phyloP scores from a whole-genome alignment of 768 basidiomycete species.

The Rhizopogon roseolus region DNA sequence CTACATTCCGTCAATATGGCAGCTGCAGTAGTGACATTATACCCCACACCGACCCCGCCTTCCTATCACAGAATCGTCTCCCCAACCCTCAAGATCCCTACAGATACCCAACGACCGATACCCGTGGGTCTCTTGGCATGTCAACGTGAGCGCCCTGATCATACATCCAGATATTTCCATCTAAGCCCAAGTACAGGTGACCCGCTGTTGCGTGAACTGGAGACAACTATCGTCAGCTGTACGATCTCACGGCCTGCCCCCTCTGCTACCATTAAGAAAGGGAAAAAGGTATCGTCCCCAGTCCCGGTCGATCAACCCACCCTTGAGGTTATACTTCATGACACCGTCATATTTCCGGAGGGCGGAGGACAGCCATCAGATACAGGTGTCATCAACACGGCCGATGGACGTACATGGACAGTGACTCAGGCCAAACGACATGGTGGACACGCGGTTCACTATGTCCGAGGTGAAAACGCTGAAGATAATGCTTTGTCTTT shows the following conservation, averaged over 20 bases:
- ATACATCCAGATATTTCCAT: constrained; percentile 2
- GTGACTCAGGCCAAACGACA: constrained; percentile 65
- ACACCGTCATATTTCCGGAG: constrained; percentile 79
- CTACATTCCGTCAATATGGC: constrained; percentile 11
- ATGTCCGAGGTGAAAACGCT: constrained; percentile 40
- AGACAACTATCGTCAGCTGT: constrained; percentile 52
- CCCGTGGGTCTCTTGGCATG: constrained; percentile 79
- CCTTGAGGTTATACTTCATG: constrained; percentile 66
- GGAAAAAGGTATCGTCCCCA: constrained; percentile 49
- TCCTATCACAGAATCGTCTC: constrained; percentile 68
- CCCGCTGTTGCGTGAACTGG: constrained; percentile 57
- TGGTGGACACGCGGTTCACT: constrained; percentile 75
- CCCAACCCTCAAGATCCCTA: constrained; percentile 49
- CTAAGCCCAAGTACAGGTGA: constrained; percentile 44
- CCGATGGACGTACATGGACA: constrained; percentile 44
- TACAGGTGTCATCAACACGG: constrained; percentile 49
- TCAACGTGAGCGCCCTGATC: constrained; percentile 48
- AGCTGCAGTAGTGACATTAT: constrained; percentile 38
- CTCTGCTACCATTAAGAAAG: constrained; percentile 40
- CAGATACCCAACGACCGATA: constrained; percentile 43
- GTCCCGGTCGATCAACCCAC: constrained; percentile 40
- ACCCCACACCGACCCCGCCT: constrained; percentile 40
- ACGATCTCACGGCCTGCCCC: constrained; percentile 40
- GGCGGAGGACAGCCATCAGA: constrained; percentile 82
- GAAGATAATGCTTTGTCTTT: constrained; percentile 44